These are phyloP conservation scores for Chlamydomonas applanata DNA, from an alignment of 139 green algal species.

Conservation along the genomic window DNA sequence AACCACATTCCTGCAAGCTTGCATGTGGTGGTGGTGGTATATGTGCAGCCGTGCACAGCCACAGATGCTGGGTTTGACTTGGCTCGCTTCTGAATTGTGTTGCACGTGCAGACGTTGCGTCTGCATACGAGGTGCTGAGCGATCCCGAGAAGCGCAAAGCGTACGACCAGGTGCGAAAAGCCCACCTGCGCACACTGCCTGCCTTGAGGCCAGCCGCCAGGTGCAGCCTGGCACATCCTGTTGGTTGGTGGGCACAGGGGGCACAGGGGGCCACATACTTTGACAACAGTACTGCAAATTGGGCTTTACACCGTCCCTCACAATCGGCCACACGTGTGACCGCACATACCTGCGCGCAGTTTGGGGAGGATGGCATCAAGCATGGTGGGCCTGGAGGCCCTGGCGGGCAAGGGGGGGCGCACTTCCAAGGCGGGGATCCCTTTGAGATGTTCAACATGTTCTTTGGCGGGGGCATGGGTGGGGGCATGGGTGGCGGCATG, in stretches of 20 bases:
- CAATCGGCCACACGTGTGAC: no score
- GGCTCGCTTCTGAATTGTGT: no score
- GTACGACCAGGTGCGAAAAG: neutral
- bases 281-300: no score
- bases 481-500: slow-evolving; percentile 22
- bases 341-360: slow-evolving; percentile 13
- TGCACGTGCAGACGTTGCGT: neutral
- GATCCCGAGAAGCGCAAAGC: neutral
- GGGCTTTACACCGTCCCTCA: no score
- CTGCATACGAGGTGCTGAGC: slow-evolving; percentile 3
- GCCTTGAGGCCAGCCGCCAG: no score
- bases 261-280: neutral
- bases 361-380: slow-evolving; percentile 1
- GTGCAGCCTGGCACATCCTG: no score
- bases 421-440: slow-evolving; percentile 45
- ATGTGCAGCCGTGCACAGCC: neutral
- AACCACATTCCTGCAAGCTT: no score
- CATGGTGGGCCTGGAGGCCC: slow-evolving; percentile 2
- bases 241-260: neutral
- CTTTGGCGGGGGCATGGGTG: slow-evolving; percentile 54
- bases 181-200: no score
- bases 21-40: no score
- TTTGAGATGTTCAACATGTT: slow-evolving; percentile 81
- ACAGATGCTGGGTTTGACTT: no score
- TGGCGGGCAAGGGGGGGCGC: neutral